Evolutionary conservation across 116 monocot species (phyloP), one percentile per base, ranked within the genome.

Genomic region (Dioscorea cayenensis): DNA sequence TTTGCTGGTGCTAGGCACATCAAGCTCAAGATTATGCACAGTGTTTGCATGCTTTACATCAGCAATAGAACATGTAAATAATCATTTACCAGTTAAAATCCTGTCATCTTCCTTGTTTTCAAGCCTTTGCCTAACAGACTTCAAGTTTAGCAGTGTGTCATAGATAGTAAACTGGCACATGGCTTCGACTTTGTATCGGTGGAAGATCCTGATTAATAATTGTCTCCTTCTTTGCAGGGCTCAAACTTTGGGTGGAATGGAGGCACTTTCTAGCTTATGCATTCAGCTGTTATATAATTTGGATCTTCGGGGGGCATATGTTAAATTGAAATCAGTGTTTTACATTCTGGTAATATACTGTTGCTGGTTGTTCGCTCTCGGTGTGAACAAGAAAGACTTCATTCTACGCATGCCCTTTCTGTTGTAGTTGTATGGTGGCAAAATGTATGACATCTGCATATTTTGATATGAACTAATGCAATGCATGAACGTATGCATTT

Each of bases 211-310:
- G 5, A 28, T 60, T 18, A 22, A 48, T 18, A 22, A 48, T 58
- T 52, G 43, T 29, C 17, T 38, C 8, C 28, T 70, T 18, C n/a
- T 63, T 8, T 88, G 80, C 81, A 94, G 94, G 88, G 82, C 38
- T 88, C 94, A 58, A 67, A 85, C 81, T 84, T 94, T 75, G 94
- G 94, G 10, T 94, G 94, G 90, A 90, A 90, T 74, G 88, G 94
- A 9, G 75, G 85, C 59, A 94, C 90, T 51, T 93, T 89, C 80
- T 87, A 83, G 73, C 19, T 73, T 66, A 1, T 71, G 43, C 29
- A 11, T 21, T 66, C 66, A 17, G 17, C 10, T 64, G 73, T 32
- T 28, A 22, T 71, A 17, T 27, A 62, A 0, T 38, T 67, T 38
- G 60, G 63, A 36, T 64, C 43, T 51, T 37, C 64, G 69, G 36